Evolutionary conservation across 495 filamentous ascomycete genomes (phyloP).

Genomic region (Lasiosphaeriaceae sp.): DNA sequence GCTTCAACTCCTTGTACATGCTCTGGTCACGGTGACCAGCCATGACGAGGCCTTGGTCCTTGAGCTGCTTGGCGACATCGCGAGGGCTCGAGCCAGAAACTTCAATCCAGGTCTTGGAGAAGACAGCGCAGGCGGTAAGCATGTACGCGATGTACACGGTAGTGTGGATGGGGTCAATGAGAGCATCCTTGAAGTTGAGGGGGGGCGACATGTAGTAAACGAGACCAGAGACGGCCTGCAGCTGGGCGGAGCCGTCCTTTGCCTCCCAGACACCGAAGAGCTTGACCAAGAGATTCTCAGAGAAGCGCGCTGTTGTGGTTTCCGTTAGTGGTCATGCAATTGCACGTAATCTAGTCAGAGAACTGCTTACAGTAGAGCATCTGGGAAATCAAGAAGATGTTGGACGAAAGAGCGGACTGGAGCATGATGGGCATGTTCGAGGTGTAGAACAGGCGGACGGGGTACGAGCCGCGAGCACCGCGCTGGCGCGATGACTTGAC

Average conservation of each 20-base stretch:
- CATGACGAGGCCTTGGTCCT: slow-evolving; percentile 99
- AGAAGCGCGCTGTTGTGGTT: slow-evolving; percentile 64
- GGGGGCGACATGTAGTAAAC: slow-evolving; percentile 99
- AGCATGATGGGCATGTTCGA: slow-evolving; percentile 99
- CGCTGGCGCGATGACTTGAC: slow-evolving; percentile 99
- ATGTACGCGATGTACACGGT: slow-evolving; percentile 95
- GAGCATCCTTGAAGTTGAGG: slow-evolving; percentile 92
- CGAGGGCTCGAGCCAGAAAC: slow-evolving; percentile 95
- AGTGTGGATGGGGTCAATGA: slow-evolving; percentile 95
- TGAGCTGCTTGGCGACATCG: slow-evolving; percentile 99
- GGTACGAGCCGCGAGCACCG: slow-evolving; percentile 87
- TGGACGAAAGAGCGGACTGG: slow-evolving; percentile 95
- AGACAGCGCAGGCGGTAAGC: slow-evolving; percentile 94
- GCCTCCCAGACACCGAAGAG: slow-evolving; percentile 98
- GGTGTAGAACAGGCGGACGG: slow-evolving; percentile 79
- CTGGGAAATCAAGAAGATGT: slow-evolving; percentile 97
- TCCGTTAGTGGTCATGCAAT: too few relatives aligned
- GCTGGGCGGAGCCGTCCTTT: slow-evolving; percentile 91
- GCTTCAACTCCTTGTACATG: slow-evolving; percentile 99
- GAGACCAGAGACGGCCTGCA: slow-evolving; percentile 84
- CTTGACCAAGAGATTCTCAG: slow-evolving; percentile 94
- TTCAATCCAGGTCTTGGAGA: slow-evolving; percentile 99
- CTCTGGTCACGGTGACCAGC: slow-evolving; percentile 98
- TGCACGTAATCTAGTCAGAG: too few relatives aligned
- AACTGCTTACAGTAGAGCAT: slow-evolving; percentile 76